phyloP scores from a whole-genome alignment of 495 filamentous ascomycete genomes.

The Penicillium ochrochloron region DNA sequence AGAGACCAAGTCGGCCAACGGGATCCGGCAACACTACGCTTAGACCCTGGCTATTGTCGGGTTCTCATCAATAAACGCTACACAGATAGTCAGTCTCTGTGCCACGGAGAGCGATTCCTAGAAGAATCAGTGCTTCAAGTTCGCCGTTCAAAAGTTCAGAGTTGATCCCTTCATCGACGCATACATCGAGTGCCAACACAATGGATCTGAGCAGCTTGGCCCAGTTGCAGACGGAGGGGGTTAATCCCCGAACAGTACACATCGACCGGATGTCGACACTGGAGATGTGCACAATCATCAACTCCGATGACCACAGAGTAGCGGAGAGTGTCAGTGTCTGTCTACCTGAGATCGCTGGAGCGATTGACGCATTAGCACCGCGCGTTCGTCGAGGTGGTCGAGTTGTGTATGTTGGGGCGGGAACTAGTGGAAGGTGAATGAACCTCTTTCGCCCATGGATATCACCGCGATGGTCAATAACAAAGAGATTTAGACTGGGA shows the following conservation, averaged over 20 bases:
- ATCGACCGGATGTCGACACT: constrained; percentile 43
- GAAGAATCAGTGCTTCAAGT: neutral
- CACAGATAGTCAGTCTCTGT: neutral
- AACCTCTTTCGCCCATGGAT: neutral
- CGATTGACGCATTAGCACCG: constrained; percentile 37
- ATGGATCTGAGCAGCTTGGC: constrained; percentile 37
- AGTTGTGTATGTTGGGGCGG: constrained; percentile 47
- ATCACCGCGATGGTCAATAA: neutral
- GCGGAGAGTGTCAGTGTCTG: constrained; percentile 37
- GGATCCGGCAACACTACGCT: neutral
- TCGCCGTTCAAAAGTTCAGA: neutral
- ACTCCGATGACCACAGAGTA: constrained; percentile 40
- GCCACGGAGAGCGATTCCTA: neutral
- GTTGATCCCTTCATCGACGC: neutral
- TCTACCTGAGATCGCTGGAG: constrained; percentile 36
- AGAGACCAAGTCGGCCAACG: neutral
- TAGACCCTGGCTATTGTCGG: constrained; percentile 11
- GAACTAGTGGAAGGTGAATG: constrained; percentile 45
- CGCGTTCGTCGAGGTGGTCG: constrained; percentile 43
- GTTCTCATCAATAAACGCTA: constrained; percentile 2
- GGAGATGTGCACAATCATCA: constrained; percentile 43
- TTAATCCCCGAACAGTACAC: constrained; percentile 35
- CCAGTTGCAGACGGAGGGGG: constrained; percentile 41
- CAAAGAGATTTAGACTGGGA: constrained; percentile 35
- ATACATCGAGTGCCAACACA: neutral